Evolutionary conservation across 768 basidiomycete species (phyloP), one percentile per base, ranked within the genome.

Genomic region (Serendipita sp.): DNA sequence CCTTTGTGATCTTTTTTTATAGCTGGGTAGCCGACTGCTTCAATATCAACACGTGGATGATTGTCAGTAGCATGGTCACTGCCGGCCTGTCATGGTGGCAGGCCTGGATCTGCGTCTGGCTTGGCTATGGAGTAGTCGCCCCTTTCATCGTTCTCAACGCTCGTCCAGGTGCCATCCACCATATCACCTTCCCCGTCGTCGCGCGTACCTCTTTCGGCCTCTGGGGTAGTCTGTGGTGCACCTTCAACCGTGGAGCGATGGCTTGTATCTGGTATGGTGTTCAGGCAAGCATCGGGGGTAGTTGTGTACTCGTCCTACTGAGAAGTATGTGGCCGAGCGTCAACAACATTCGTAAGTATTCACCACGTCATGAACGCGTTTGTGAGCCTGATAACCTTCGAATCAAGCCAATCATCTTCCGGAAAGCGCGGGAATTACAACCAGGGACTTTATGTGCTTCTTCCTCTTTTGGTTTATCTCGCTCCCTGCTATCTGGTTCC

Each of bases 391-490:
- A 66, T 33, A n/a, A n/a, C n/a, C 63, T 28, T 20, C 24, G 26
- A 58, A n/a, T 63, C 17, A 66, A 86, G 82, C 81, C 26, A 90
- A 90, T 75, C 75, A 78, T 64, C 77, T 90, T 68, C 84, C 87
- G n/a, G 78, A 75, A 24, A 84, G 82, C 13, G 82, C 86, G 64
- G 87, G 88, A 45, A 90, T 82, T 33, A 85, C 77, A 62, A 84
- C 85, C n/a, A 78, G 80, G 61, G 82, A 87, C 73, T 87, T 85
- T 67, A 74, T 88, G 75, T 82, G 82, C 66, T 92, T 92, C 80
- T 85, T 92, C 77, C 76, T 92, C 63, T 93, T 90, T 77, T 91
- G 87, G 84, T 73, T 90, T 28, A 77, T 88, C 42, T 86, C 83
- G 33, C 78, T 90, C 31, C 87, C 86, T 7, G 82, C 84, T 17